A percentile compares a stretch with the other conserved stretches of the same genome.
These are phyloP conservation scores for Lentinus brumalis DNA, from an alignment of 768 basidiomycete genomes.

Conservation along the genomic window DNA sequence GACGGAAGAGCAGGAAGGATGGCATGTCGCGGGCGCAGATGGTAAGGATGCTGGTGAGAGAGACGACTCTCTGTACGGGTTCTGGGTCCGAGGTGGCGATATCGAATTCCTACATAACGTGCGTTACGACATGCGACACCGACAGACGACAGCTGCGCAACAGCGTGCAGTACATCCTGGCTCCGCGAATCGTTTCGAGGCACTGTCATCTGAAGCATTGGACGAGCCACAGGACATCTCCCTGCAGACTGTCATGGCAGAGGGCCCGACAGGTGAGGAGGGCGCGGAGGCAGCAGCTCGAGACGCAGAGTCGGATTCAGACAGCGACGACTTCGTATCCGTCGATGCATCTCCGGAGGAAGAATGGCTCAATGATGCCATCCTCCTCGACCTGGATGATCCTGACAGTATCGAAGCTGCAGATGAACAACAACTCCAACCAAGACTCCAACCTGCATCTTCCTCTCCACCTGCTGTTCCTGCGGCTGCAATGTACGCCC, in stretches of 20 bases:
- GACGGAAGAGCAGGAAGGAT: conserved; percentile 7
- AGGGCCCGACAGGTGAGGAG: background rate
- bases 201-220: conserved; percentile 4
- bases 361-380: background rate
- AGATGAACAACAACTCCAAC: background rate
- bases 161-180: background rate
- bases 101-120: conserved; percentile 44
- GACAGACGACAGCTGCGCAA: background rate
- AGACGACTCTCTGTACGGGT: conserved; percentile 44
- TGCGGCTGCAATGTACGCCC: background rate
- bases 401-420: conserved; percentile 10
- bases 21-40: conserved; percentile 13
- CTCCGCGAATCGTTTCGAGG: conserved; percentile 22
- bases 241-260: conserved; percentile 17
- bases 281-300: background rate
- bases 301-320: background rate
- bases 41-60: conserved; percentile 22
- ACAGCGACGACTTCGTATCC: background rate
- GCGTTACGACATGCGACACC: background rate
- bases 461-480: background rate
- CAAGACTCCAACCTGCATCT: background rate
- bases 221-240: conserved; percentile 16
- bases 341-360: background rate
- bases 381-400: background rate
- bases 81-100: conserved; percentile 52